Percentiles rank a stretch among this genome's conserved stretches.
These are phyloP conservation scores for Xylaria sp. DNA, from an alignment of 2,329 filamentous ascomycete genomes.

Conservation along the genomic window DNA sequence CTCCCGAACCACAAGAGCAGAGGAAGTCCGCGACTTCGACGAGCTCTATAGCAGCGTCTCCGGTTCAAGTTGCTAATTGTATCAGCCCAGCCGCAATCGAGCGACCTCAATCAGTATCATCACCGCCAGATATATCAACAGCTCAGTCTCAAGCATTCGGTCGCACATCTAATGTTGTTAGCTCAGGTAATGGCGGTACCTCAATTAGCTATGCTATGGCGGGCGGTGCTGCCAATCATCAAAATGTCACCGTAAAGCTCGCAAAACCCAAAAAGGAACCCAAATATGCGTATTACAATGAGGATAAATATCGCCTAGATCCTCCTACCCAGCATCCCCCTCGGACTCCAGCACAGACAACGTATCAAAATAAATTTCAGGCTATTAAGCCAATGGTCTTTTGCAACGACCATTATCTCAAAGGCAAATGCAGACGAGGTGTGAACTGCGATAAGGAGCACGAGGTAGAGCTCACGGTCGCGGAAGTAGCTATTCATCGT, in stretches of 20 bases:
- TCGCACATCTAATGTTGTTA: slow-evolving; percentile 47
- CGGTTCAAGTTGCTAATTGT: slow-evolving; percentile 21
- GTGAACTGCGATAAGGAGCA: slow-evolving; percentile 49
- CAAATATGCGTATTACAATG: slow-evolving; percentile 48
- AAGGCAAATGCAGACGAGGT: slow-evolving; percentile 47
- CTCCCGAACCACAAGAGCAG: slow-evolving; percentile 34
- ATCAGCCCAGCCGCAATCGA: slow-evolving; percentile 26
- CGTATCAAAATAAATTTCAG: slow-evolving; percentile 50
- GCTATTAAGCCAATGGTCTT: slow-evolving; percentile 48
- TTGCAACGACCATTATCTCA: slow-evolving; percentile 51
- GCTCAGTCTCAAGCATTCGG: slow-evolving; percentile 23
- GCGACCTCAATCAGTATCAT: slow-evolving; percentile 21
- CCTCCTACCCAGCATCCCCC: slow-evolving; percentile 48
- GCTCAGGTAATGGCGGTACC: slow-evolving; percentile 50
- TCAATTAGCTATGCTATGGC: slow-evolving; percentile 52
- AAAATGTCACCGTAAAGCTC: slow-evolving; percentile 50
- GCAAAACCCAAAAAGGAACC: slow-evolving; percentile 48
- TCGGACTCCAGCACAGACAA: slow-evolving; percentile 45
- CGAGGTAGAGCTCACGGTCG: slow-evolving; percentile 45
- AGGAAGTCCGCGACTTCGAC: slow-evolving; percentile 23
- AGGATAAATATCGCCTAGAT: slow-evolving; percentile 48
- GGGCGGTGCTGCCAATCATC: slow-evolving; percentile 47
- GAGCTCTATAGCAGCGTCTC: slow-evolving; percentile 29
- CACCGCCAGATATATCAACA: slow-evolving; percentile 20
- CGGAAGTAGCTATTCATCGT: slow-evolving; percentile 51